A percentile compares a stretch with the other conserved stretches of the same genome.
Conservation (phyloP, 2,329 filamentous ascomycete species). For the Xylariaceae sp. region DNA sequence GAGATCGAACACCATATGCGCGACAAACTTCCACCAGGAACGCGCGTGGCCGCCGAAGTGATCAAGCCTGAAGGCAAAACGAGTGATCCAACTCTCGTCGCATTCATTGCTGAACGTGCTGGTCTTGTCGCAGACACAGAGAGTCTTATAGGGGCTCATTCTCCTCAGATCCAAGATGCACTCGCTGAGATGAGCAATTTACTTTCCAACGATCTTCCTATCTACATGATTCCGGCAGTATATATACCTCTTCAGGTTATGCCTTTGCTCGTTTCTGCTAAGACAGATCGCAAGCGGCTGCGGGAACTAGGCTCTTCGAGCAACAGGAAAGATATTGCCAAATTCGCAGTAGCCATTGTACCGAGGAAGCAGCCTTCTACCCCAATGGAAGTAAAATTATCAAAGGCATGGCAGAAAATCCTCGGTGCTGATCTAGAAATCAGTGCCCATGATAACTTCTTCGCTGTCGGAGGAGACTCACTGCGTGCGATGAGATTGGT, state of each 20-base stretch:
- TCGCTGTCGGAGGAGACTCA: constrained; percentile 40
- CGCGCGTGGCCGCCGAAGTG: constrained; percentile 45
- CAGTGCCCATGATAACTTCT: constrained; percentile 31
- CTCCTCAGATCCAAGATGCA: constrained; percentile 25
- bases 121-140: constrained; percentile 24
- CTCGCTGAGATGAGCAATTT: constrained; percentile 23
- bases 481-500: constrained; percentile 50
- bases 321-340: constrained; percentile 37
- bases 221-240: constrained; percentile 47
- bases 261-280: constrained; percentile 45
- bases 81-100: constrained; percentile 42
- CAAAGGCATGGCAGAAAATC: constrained; percentile 36
- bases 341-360: constrained; percentile 29
- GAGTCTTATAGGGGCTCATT: constrained; percentile 23
- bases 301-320: constrained; percentile 41
- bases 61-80: constrained; percentile 40
- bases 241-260: constrained; percentile 44
- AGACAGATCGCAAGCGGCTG: constrained; percentile 47
- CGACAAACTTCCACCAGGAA: constrained; percentile 39
- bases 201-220: constrained; percentile 33
- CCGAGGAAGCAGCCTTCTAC: constrained; percentile 36
- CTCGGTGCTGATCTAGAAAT: constrained; percentile 33
- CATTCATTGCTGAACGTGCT: constrained; percentile 36
- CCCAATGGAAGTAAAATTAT: constrained; percentile 35
- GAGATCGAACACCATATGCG: constrained; percentile 50